Evolutionary conservation across 2,329 filamentous ascomycete genomes (phyloP), one percentile per base, ranked within the genome.

Genomic region (Hypoxylon sp.): DNA sequence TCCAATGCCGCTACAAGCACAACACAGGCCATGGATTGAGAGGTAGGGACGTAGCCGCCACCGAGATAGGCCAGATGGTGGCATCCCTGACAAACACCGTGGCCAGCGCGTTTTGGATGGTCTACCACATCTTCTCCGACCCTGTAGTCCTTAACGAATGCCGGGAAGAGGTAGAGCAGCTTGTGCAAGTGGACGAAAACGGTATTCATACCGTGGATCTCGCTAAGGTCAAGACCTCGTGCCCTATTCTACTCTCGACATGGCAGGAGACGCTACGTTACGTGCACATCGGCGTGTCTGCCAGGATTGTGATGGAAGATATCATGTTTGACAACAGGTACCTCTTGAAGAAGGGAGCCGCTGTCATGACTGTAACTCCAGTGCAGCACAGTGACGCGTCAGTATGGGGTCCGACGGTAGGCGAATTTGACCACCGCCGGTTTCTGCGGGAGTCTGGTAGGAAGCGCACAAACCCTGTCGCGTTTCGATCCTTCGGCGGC

Each of bases 111-210:
- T 73, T 71, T 19, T 73, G 72, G 68, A 43, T 66, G 13, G 13
- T 67, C 2, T 70, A 63, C 30, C 63, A 70, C 4, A 45, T 71
- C 17, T 69, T 67, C 13, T 68, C 68, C 1, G 56, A 67, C 23
- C 74, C 77, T 0, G 28, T 36, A 0, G 63, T 79, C 0, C 70
- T 82, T 3, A 30, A 52, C 2, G 73, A 74, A 0, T 67, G 60
- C 30, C 30, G 60, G 5, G 5, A 9, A 14, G 69, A 72, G 30
- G 28, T 67, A n/a, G 28, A 48, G 3, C n/a, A 57, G 5, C 17
- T 63, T 4, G 52, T 68, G 11, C 19, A 52, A n/a, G 10, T 25
- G n/a, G 34, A 58, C 3, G 17, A 57, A 13, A 13, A 60, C 21
- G 53, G 49, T 13, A 38, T 38, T 9, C 7, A 5, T 17, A 63